Evolutionary conservation across 768 basidiomycete species (phyloP), one percentile per base, ranked within the genome.

Genomic region (Pleurotus salmoneostramineus): DNA sequence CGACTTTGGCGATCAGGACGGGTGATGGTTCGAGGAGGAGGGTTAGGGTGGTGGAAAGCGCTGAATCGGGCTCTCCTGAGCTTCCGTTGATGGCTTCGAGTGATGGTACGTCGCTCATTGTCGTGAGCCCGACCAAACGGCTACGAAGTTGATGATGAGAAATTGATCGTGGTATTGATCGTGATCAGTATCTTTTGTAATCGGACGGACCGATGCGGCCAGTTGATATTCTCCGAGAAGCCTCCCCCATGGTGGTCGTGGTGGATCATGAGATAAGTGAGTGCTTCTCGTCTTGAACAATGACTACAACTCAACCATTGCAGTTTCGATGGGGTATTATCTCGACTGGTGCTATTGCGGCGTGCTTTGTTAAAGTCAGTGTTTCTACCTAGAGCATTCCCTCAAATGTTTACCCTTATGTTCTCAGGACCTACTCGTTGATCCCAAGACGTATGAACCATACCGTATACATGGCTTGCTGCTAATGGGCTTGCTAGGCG

Each of bases 291-390:
- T 45, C 50, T 52, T 58, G 47, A 33, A 36, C 32, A 33, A 77
- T 76, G 74, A 61, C 72, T 47, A 60, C 59, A 34, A 61, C 60
- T 14, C 70, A 72, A 60, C 74, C 76, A 1, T 71, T 77, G 48
- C 74, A 73, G 14, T 69, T 93, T 56, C 83, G 83, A 56, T 94
- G 93, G 93, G 93, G 93, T 14, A 90, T 95, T 62, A 88, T 96
- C 60, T 90, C 91, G 10, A 93, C 92, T 1, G 91, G 91, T 33
- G 66, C 68, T 15, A 95, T 94, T 58, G 84, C 91, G 6, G 74
- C 74, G 33, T 69, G 68, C 8, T 95, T 94, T 67, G 80, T 84
- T 8, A 83, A 82, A 76, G 91, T 89, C 58, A 58, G 72, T 46
- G 2, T 7, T 37, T 44, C 46, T 50, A 15, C 49, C 50, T 15